Conservation (phyloP, 2,329 filamentous ascomycete genomes). For the Xylariaceae sp. region DNA sequence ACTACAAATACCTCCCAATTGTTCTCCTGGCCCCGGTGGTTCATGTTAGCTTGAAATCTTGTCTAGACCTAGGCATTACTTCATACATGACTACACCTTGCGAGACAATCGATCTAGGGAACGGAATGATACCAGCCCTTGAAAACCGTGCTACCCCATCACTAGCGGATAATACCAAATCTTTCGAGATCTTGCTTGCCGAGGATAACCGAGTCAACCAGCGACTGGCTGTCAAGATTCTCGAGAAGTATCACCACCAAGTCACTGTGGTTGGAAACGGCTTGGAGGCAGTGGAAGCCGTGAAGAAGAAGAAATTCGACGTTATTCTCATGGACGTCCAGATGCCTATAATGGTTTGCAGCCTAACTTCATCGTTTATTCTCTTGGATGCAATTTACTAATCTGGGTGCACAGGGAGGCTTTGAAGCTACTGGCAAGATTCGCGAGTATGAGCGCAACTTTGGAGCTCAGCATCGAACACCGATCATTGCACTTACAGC, state of each 20-base stretch:
- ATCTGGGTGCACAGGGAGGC: conserved; percentile 64
- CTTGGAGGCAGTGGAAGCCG: conserved; percentile 87
- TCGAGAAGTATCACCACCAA: conserved; percentile 93
- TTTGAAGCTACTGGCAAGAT: conserved; percentile 98
- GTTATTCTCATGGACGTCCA: conserved; percentile 99
- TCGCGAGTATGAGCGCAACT: conserved; percentile 85
- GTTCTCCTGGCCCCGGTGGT: conserved; percentile 88
- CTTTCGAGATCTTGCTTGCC: conserved; percentile 91
- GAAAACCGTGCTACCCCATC: conserved; percentile 91
- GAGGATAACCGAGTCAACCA: conserved; percentile 99
- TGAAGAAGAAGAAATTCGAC: conserved; percentile 91
- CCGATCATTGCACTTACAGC: conserved; percentile 97
- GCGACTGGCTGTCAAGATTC: conserved; percentile 90
- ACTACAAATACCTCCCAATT: conserved; percentile 97
- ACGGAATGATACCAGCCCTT: conserved; percentile 92
- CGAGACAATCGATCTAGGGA: conserved; percentile 89
- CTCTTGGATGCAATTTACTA: conserved; percentile 8
- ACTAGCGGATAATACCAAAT: conserved; percentile 90
- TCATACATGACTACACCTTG: conserved; percentile 99
- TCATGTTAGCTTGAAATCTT: conserved; percentile 89
- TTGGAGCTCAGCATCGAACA: conserved; percentile 73
- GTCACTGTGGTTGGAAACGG: conserved; percentile 95
- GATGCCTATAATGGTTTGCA: conserved; percentile 94
- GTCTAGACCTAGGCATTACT: conserved; percentile 93
- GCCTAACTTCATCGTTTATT: conserved; percentile 9